Base-by-base conservation (phyloP, 140 eudicot species). In the Ambrosia hybrid region DNA sequence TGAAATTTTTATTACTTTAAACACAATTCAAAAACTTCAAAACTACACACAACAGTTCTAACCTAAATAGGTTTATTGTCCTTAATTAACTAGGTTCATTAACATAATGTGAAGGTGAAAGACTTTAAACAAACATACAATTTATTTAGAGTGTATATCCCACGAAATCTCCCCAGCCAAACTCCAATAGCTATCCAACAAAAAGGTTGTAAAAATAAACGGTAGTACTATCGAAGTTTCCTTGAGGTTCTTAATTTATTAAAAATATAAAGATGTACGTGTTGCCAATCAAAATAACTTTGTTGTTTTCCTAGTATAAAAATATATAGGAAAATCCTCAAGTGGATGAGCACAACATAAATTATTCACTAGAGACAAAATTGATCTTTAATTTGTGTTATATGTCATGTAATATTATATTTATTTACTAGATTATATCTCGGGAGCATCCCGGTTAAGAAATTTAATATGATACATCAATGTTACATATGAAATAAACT, bases 271-370 rank as follows among this genome's bases (percentile, higher is more conserved):
- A 37, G 12, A 41, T 65, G 55, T 38, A 65, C 3, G 14, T 9
- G 33, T 7, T 0, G 11, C 59, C 63, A 21, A 57, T 57, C 57
- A 67, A 17, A 51, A 21, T 1, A 9, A 11, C 17, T 53, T 12
- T 11, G 15, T 71, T 56, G 8, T 56, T 21, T 43, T n/a, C 38
- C 33, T 21, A 15, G 11, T 26, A 43, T 45, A 59, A 26, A 16
- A 8, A 37, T 37, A 37, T 37, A 41, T 26, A 34, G 45, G 6
- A 41, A 57, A 59, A 72, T 7, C 58, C 49, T 21, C 36, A 12
- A 41, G 39, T 71, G 58, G 76, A 9, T 46, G 57, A 26, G 12
- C 14, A 72, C 43, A 59, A 13, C 6, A 43, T 36, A n/a, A 70
- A 4, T 5, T 58, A 57, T 17, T 11, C 51, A 59, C 30, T 21